A percentile compares a stretch with the other conserved stretches of the same genome.
Conservation (phyloP, 441 rosid species). For the Theobroma grandiflorum region DNA sequence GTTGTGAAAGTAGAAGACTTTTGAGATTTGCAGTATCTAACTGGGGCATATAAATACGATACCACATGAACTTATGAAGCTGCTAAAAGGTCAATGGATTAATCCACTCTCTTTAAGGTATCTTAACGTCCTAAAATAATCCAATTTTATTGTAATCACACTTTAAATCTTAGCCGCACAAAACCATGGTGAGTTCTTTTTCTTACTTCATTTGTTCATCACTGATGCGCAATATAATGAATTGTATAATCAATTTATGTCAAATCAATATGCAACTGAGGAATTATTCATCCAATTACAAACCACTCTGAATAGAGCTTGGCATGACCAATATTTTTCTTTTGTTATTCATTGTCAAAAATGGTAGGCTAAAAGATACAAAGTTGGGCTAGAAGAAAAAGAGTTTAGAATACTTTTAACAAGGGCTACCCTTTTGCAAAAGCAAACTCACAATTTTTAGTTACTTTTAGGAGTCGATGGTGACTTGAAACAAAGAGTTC, state of each 20-base stretch:
- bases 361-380: background rate
- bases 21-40: background rate
- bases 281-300: background rate
- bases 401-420: background rate
- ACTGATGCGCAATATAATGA: background rate
- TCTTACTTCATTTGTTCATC: background rate
- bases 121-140: background rate
- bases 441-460: background rate
- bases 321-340: background rate
- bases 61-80: background rate
- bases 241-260: background rate
- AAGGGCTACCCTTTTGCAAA: background rate
- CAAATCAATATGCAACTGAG: background rate
- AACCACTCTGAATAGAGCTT: background rate
- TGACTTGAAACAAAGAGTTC: background rate
- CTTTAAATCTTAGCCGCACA: conserved; percentile 2
- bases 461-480: background rate
- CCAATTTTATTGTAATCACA: conserved; percentile 14
- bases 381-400: background rate
- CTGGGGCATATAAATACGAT: background rate
- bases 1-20: background rate
- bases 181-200: background rate
- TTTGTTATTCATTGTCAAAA: background rate
- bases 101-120: background rate
- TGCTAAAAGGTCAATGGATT: background rate